Evolutionary conservation across 2,329 filamentous ascomycete species (phyloP).

Genomic region (Paraphaeosphaeria minitans): DNA sequence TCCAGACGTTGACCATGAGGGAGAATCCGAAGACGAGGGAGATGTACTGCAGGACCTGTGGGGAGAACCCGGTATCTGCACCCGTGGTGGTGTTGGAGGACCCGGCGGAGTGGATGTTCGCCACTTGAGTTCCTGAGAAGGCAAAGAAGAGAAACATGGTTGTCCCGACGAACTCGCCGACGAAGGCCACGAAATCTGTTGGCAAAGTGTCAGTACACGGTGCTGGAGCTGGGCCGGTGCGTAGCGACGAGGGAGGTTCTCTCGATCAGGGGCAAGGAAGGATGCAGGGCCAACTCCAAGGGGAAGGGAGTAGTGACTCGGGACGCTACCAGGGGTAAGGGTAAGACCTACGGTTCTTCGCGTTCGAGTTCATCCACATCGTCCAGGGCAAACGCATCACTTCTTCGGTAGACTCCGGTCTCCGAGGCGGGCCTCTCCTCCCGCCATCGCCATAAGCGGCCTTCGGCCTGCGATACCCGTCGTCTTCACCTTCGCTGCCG

Average conservation of each 20-base stretch:
- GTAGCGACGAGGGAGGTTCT: not conserved
- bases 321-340: not conserved
- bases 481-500: slow-evolving; percentile 22
- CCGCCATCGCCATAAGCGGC: slow-evolving; percentile 14
- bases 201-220: slow-evolving; percentile 45
- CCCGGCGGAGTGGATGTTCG: slow-evolving; percentile 52
- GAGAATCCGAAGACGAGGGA: slow-evolving; percentile 44
- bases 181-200: slow-evolving; percentile 50
- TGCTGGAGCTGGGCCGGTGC: slow-evolving; percentile 36
- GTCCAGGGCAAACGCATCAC: slow-evolving; percentile 41
- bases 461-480: slow-evolving; percentile 22
- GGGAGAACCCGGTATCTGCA: slow-evolving; percentile 52
- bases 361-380: slow-evolving; percentile 45
- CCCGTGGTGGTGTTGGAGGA: slow-evolving; percentile 50
- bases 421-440: slow-evolving; percentile 25
- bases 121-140: slow-evolving; percentile 52
- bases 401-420: slow-evolving; percentile 43
- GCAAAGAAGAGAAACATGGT: slow-evolving; percentile 55
- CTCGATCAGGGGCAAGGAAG: not conserved
- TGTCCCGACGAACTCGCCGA: slow-evolving; percentile 55
- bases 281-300: not conserved
- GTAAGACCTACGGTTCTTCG: slow-evolving; percentile 40
- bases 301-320: not conserved
- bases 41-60: slow-evolving; percentile 49
- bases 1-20: slow-evolving; percentile 48